Evolutionary conservation across 2,329 filamentous ascomycete species (phyloP), one percentile per base, ranked within the genome.

Genomic region (Trichophyton verrucosum): DNA sequence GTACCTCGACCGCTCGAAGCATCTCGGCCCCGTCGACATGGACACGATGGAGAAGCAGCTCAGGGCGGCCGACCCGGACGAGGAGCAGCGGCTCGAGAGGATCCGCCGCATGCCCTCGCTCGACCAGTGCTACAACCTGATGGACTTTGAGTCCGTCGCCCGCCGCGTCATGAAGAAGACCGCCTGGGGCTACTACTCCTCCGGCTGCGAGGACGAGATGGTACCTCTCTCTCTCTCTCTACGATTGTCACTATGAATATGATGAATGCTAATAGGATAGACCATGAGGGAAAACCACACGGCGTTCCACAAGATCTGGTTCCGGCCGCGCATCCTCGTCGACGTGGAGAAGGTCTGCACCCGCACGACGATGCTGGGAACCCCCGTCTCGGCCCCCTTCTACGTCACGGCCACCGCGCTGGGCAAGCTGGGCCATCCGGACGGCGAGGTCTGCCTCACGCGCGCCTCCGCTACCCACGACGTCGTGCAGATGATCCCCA

Each of bases 401-500:
- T 99, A 99, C 76, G 87, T 99, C 20, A 96, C 94, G 1, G 94
- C 94, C 51, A 97, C 94, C 5, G 94, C 94, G 0, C 82, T 99
- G 6, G 94, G 94, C 67, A 97, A 97, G 76, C 85, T 99, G 3
- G 94, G 94, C 62, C 82, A 99, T 72, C 88, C 88, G 0, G 94
- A 97, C 74, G 94, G 94, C 67, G 94, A 99, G 74, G 91, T 96
- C 3, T 80, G 96, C 8, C 82, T 99, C 61, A 97, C 94, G 0
- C 82, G 86, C 61, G 91, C 90, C 15, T 87, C 94, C 1, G 81
- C 82, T 71, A 89, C 87, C 70, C 92, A 97, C 80, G 84, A 91
- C 70, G 87, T 97, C 58, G 83, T 97, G 64, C 94, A 99, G 76
- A 99, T 99, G 94, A 97, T 99, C 64, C 94, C 94, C 1, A 99